Base-by-base conservation (phyloP, 768 basidiomycete species). In the Boletus tylopilopsis region DNA sequence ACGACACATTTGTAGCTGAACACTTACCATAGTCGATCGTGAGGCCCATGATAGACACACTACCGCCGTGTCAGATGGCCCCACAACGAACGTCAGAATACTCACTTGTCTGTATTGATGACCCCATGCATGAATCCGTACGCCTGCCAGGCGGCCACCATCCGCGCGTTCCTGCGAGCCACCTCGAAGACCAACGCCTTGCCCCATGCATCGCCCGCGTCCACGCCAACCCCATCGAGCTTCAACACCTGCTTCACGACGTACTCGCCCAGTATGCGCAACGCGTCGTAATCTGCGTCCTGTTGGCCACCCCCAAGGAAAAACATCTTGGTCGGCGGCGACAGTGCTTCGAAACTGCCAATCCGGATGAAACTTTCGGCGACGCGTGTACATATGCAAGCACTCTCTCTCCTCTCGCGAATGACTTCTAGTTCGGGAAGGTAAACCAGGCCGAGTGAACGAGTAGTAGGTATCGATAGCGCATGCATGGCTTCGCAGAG, bases 121-220 rank as follows among this genome's bases (percentile, higher is more conserved):
- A 99, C 95, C 0, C 92, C 93, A 62, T 94, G 90, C 91, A 93
- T 91, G 64, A 90, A 94, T 1, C 92, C 92, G 66, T 87, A 89
- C 7, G 82, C 91, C 69, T 98, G 95, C 96, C 96, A 98, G 4
- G 78, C 87, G 10, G 94, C 96, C 0, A 94, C 90, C 89, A 94
- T 98, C 63, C 73, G 74, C 37, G 90, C 94, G 63, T 96, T 98
- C 61, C 93, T 73, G 65, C 78, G 80, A 15, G 91, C 84, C 0
- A 82, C 83, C 58, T 96, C 93, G 55, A 84, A 69, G 2, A 95
- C 76, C 38, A 97, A 66, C 38, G 78, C 73, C 62, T 74, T 74
- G 5, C 80, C 89, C 90, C 90, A 94, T 5, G 81, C 72, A 23
- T 78, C 72, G 2, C 75, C 77, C n/a, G 62, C 60, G 16, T 64